A percentile compares a stretch with the other conserved stretches of the same genome.
These are phyloP conservation scores for Thielaviopsis ethacetica DNA, from an alignment of 2,329 filamentous ascomycete genomes.

Conservation along the genomic window DNA sequence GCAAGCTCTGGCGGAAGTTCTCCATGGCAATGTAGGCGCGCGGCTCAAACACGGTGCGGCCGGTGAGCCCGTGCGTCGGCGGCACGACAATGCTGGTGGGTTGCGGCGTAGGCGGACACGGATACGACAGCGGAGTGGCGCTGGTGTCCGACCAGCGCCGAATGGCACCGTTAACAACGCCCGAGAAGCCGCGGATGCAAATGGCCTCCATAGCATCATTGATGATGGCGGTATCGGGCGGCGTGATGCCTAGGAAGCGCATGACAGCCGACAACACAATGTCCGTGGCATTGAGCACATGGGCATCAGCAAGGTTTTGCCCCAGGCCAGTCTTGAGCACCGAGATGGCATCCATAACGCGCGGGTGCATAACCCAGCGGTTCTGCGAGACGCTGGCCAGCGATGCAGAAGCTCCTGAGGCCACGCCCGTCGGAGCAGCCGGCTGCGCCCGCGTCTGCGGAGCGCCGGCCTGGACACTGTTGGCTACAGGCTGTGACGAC, in stretches of 20 bases:
- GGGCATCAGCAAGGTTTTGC: slow-evolving; percentile 27
- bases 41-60: slow-evolving; percentile 22
- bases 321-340: slow-evolving; percentile 31
- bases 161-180: slow-evolving; percentile 28
- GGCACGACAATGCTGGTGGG: slow-evolving; percentile 12
- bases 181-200: slow-evolving; percentile 26
- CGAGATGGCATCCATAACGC: slow-evolving; percentile 25
- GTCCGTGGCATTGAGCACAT: slow-evolving; percentile 26
- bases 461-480: not conserved
- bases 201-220: slow-evolving; percentile 31
- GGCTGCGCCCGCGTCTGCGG: not conserved
- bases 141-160: slow-evolving; percentile 19
- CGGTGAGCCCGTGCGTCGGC: slow-evolving; percentile 11
- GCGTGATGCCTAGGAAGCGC: slow-evolving; percentile 31
- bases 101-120: slow-evolving; percentile 15
- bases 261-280: slow-evolving; percentile 38
- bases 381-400: slow-evolving; percentile 3
- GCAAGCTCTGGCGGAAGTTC: slow-evolving; percentile 30
- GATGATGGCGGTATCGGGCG: slow-evolving; percentile 22
- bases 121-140: slow-evolving; percentile 18
- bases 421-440: slow-evolving; percentile 6
- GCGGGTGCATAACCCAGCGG: slow-evolving; percentile 27
- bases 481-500: not conserved
- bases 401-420: slow-evolving; percentile 7
- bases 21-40: slow-evolving; percentile 26